Evolutionary conservation across 2,329 filamentous ascomycete species (phyloP), one percentile per base, ranked within the genome.

Genomic region (Myrmaecium sp.): DNA sequence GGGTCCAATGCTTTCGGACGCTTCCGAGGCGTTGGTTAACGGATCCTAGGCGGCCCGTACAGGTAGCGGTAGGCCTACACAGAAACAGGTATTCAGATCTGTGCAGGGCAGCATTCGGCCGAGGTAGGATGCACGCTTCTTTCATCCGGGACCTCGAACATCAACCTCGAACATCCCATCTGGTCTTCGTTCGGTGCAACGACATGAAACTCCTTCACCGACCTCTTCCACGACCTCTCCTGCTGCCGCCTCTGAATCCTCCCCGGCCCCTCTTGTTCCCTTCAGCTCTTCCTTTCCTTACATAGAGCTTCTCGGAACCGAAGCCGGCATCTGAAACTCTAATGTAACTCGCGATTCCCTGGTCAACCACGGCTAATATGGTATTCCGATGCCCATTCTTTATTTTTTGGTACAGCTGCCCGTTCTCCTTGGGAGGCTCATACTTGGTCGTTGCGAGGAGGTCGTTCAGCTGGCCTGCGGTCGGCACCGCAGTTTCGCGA

Each of bases 271-370:
- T 36, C 46, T 52, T 41, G 20, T 51, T 41, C 29, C 47, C 23
- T 33, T 37, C 36, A 42, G 36, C 33, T 32, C 42, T 45, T 61
- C 57, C 36, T 64, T 63, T 30, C 27, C 68, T 55, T 42, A 74
- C 69, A 41, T 71, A 82, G 19, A 93, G 43, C 47, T 56, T 69
- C 50, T 92, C 82, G 34, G 44, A 40, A 2, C 47, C 74, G 52
- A 94, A 94, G 1, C 74, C 74, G 7, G 72, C 73, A 56, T 95
- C 83, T 2, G 68, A 71, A 31, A 94, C 64, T 14, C 79, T 62
- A 42, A 94, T 60, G 46, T 86, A 95, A 48, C 86, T 95, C 23
- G 84, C 76, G 13, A 95, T 64, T 0, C 89, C 89, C 35, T 82
- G 69, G 47, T 95, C 89, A 17, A 94, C 83, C 2, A 95, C 68